Conservation (phyloP, 1,284 basidiomycete genomes). For the Ustilago hordei region DNA sequence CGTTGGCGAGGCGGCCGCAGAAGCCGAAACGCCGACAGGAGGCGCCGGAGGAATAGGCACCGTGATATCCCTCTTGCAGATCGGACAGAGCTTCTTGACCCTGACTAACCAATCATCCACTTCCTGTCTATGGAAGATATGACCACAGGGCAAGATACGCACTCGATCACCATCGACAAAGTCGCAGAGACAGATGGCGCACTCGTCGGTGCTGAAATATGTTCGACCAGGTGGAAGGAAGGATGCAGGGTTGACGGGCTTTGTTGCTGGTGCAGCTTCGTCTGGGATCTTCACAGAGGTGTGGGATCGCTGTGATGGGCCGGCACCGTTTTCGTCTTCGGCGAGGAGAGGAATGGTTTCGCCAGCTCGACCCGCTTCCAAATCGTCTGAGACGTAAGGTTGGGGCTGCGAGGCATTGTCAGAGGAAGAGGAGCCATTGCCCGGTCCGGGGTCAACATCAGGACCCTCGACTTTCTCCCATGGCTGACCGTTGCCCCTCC, state of each 20-base stretch:
- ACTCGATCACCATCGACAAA: conserved; percentile 67
- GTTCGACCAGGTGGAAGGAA: conserved; percentile 58
- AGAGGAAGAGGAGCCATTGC: conserved; percentile 26
- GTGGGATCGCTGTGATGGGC: conserved; percentile 36
- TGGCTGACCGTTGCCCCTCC: conserved; percentile 61
- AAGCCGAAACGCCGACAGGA: conserved; percentile 18
- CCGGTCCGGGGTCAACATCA: conserved; percentile 50
- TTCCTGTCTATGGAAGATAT: conserved; percentile 66
- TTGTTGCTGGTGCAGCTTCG: neutral
- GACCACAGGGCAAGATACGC: conserved; percentile 66
- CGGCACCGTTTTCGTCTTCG: conserved; percentile 51
- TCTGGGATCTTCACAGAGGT: conserved; percentile 25
- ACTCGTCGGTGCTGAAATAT: conserved; percentile 65
- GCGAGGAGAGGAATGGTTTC: conserved; percentile 43
- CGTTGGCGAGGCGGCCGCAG: conserved; percentile 6
- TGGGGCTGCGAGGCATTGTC: neutral
- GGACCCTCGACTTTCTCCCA: conserved; percentile 64
- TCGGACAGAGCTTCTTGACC: conserved; percentile 67
- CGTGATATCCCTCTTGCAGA: conserved; percentile 68
- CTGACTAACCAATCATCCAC: conserved; percentile 67
- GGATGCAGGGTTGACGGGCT: conserved; percentile 30
- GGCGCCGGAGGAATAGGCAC: conserved; percentile 54
- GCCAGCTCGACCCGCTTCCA: conserved; percentile 30
- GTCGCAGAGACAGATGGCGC: conserved; percentile 66
- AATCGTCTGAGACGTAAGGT: conserved; percentile 22